Evolutionary conservation across 805 yeast genomes (phyloP).

Genomic region (Candida vartiovaarae): DNA sequence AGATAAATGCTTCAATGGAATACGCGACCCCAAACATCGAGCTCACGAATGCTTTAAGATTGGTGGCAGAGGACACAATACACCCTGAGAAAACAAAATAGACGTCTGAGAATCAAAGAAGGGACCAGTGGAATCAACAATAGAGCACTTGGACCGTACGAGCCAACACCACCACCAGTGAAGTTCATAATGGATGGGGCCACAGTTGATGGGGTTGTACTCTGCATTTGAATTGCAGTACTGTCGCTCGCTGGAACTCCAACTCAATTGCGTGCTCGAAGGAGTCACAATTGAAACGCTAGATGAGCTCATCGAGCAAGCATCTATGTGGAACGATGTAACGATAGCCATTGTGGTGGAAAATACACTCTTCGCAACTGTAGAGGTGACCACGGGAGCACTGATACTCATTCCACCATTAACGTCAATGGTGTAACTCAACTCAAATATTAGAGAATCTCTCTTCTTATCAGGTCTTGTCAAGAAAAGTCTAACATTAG

Average conservation of each 20-base stretch:
- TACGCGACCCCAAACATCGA: conserved; percentile 31
- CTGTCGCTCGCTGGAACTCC: no score
- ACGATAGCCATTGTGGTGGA: neutral
- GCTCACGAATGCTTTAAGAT: conserved; percentile 56
- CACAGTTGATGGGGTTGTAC: neutral
- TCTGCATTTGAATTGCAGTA: no score
- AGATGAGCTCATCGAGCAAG: no score
- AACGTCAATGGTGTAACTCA: conserved; percentile 6
- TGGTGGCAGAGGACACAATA: conserved; percentile 85
- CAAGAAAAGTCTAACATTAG: conserved; percentile 4
- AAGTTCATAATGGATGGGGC: neutral
- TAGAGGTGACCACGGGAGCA: neutral
- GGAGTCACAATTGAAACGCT: no score
- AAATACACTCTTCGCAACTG: neutral
- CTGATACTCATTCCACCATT: neutral
- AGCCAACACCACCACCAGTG: neutral
- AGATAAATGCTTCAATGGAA: conserved; percentile 50
- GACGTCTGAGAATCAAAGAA: neutral
- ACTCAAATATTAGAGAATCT: conserved; percentile 4
- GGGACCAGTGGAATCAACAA: neutral
- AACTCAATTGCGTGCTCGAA: no score
- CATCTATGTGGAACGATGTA: no score
- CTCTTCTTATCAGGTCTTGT: conserved; percentile 7
- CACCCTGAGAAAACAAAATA: no score
- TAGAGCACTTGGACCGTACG: neutral